A percentile compares a stretch with the other conserved stretches of the same genome.
These are phyloP conservation scores for Claviceps quebecensis DNA, from an alignment of 2,329 filamentous ascomycete species.

Conservation along the genomic window DNA sequence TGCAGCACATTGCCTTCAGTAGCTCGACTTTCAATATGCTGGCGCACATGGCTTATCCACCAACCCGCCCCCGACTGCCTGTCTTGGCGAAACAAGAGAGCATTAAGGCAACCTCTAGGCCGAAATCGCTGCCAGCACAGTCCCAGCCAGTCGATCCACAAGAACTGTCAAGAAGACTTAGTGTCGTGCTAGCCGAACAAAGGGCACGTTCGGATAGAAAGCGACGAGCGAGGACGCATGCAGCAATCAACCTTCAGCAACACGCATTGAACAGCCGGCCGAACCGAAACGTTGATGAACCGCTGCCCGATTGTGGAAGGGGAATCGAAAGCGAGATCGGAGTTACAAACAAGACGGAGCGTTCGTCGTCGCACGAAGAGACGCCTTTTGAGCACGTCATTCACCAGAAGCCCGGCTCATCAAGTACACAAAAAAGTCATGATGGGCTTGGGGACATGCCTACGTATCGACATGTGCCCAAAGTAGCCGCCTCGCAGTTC, in stretches of 20 bases:
- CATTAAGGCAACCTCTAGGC: not conserved
- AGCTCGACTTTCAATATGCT: constrained; percentile 5
- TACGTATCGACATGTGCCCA: constrained; percentile 36
- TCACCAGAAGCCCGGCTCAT: constrained; percentile 5
- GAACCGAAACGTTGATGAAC: not conserved
- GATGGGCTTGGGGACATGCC: constrained; percentile 3
- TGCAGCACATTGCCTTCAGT: not conserved
- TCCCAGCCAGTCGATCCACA: constrained; percentile 34
- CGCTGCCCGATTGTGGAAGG: not conserved
- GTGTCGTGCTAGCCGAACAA: constrained; percentile 35
- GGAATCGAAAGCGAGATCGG: constrained; percentile 1
- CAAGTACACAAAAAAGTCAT: constrained; percentile 8
- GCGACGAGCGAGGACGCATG: constrained; percentile 15
- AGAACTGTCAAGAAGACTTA: constrained; percentile 39
- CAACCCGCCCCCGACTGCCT: constrained; percentile 2
- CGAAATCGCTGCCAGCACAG: constrained; percentile 10
- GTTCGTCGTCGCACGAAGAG: not conserved
- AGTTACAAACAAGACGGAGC: not conserved
- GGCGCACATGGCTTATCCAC: constrained; percentile 4
- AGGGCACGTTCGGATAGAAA: constrained; percentile 26
- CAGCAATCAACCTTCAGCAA: constrained; percentile 8
- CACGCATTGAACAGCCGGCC: not conserved
- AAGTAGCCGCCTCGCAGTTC: constrained; percentile 41
- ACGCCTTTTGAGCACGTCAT: not conserved
- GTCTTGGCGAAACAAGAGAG: not conserved